These are phyloP conservation scores for Aspergillus mulundensis DNA, from an alignment of 495 filamentous ascomycete genomes.

Conservation along the genomic window DNA sequence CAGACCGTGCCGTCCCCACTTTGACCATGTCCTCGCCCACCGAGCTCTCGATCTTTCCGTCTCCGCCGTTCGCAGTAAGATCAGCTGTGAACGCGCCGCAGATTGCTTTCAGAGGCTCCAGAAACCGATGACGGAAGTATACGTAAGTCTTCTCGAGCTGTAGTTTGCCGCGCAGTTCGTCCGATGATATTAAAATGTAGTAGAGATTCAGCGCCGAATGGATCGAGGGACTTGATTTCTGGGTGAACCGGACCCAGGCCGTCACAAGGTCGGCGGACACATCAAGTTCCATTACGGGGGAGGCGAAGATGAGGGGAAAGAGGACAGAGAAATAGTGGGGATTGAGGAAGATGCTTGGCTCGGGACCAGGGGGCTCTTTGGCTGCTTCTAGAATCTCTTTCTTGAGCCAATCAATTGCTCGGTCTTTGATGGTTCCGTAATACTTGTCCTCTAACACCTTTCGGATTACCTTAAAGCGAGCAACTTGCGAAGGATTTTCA, in stretches of 20 bases:
- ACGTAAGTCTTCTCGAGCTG: slow-evolving; percentile 35
- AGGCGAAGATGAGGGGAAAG: slow-evolving; percentile 33
- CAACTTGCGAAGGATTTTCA: slow-evolving; percentile 65
- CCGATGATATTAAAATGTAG: slow-evolving; percentile 40
- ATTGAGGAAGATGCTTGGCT: slow-evolving; percentile 30
- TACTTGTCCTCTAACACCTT: slow-evolving; percentile 74
- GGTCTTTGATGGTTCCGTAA: slow-evolving; percentile 71
- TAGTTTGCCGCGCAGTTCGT: slow-evolving; percentile 26
- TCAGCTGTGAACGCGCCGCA: slow-evolving; percentile 36
- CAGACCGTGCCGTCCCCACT: slow-evolving; percentile 36
- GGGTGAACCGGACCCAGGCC: slow-evolving; percentile 36
- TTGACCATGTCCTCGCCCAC: slow-evolving; percentile 40
- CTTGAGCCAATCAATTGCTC: slow-evolving; percentile 82
- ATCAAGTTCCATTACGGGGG: slow-evolving; percentile 20
- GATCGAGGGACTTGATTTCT: slow-evolving; percentile 33
- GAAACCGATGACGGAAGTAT: slow-evolving; percentile 38
- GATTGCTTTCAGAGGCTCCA: slow-evolving; percentile 30
- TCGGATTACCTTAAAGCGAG: slow-evolving; percentile 70
- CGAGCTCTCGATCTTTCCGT: slow-evolving; percentile 34
- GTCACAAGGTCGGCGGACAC: slow-evolving; percentile 29
- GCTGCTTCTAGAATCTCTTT: slow-evolving; percentile 65
- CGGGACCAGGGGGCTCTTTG: slow-evolving; percentile 13
- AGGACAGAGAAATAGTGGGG: slow-evolving; percentile 51
- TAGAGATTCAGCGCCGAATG: slow-evolving; percentile 45
- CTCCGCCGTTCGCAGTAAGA: slow-evolving; percentile 34